Evolutionary conservation across 2,329 filamentous ascomycete species (phyloP).

Genomic region (Furcasterigmium sp.): DNA sequence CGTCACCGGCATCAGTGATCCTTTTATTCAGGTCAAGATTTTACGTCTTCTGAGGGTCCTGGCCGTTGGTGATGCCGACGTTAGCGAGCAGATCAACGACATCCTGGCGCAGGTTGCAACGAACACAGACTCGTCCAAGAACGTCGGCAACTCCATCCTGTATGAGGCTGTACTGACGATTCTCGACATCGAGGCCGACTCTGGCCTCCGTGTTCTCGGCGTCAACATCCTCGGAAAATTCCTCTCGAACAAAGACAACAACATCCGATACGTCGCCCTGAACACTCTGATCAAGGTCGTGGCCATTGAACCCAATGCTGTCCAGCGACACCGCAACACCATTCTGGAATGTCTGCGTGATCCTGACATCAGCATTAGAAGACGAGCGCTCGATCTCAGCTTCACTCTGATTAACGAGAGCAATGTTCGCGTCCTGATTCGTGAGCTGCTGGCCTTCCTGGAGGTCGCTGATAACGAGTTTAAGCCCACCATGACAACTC

Average conservation of each 20-base stretch:
- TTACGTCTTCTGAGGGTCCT: conserved; percentile 80
- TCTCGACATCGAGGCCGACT: conserved; percentile 96
- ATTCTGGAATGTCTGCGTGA: conserved; percentile 94
- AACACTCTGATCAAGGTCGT: conserved; percentile 98
- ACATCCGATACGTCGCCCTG: conserved; percentile 95
- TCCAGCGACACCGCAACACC: conserved; percentile 94
- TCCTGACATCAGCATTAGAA: conserved; percentile 94
- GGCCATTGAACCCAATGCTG: conserved; percentile 94
- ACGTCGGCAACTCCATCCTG: conserved; percentile 95
- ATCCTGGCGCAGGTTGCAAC: conserved; percentile 96
- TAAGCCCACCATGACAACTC: conserved; percentile 96
- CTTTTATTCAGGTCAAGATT: conserved; percentile 96
- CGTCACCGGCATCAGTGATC: conserved; percentile 95
- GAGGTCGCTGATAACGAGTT: conserved; percentile 98
- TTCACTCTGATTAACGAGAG: conserved; percentile 97
- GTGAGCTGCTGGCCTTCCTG: conserved; percentile 89
- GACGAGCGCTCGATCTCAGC: conserved; percentile 92
- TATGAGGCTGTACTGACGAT: conserved; percentile 98
- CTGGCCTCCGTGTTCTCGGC: conserved; percentile 85
- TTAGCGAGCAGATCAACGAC: conserved; percentile 97
- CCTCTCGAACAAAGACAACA: conserved; percentile 97
- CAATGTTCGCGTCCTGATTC: conserved; percentile 89
- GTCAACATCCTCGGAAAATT: conserved; percentile 99
- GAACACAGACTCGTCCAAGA: conserved; percentile 97
- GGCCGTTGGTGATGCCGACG: conserved; percentile 77